Base-by-base conservation (phyloP, 2,329 filamentous ascomycete species). In the Pezicula radicicola region DNA sequence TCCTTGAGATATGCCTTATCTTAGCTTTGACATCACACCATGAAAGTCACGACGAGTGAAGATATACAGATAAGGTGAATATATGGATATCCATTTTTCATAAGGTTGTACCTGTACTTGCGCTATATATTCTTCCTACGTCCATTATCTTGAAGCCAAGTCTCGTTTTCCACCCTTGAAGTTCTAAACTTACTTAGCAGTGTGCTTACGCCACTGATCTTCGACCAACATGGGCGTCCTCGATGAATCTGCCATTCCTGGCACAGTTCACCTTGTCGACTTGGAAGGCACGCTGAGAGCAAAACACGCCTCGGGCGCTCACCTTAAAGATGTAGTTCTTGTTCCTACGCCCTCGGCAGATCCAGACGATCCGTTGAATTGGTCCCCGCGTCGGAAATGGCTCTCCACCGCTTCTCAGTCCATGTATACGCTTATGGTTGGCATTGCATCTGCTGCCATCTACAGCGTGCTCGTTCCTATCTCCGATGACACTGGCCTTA, bases 401-500 rank as follows among this genome's bases (percentile, higher is more conserved):
- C 48, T 67, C 25, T 59, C 67, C 2, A 63, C 63, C 7, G 53
- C 54, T 28, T 61, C 61, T 39, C 53, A 63, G 33, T 61, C 63
- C 41, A 60, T 76, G n/a, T 79, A 78, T 57, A 74, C 72, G 1
- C 67, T 76, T 41, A 73, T 73, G 63, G 70, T 71, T 13, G 77
- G 76, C n/a, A 74, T 79, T 43, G 70, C 76, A 4, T 68, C 68
- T 18, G 71, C 76, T 1, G 69, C 74, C 8, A 72, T 77, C n/a
- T 79, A 80, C 57, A 75, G 72, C 7, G 73, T 80, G 7, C 65
- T 80, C 8, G 71, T 71, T 5, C 72, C 73, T 10, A 75, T 80
- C 37, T 71, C 70, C 7, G 62, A 69, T 43, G 72, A 74, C n/a
- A 76, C 74, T 1, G 74, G 71, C 4, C 64, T 80, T 35, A 72